Evolutionary conservation across 1,139 yeast genomes (phyloP), one percentile per base, ranked within the genome.

Genomic region (Starmera stellimalicola): DNA sequence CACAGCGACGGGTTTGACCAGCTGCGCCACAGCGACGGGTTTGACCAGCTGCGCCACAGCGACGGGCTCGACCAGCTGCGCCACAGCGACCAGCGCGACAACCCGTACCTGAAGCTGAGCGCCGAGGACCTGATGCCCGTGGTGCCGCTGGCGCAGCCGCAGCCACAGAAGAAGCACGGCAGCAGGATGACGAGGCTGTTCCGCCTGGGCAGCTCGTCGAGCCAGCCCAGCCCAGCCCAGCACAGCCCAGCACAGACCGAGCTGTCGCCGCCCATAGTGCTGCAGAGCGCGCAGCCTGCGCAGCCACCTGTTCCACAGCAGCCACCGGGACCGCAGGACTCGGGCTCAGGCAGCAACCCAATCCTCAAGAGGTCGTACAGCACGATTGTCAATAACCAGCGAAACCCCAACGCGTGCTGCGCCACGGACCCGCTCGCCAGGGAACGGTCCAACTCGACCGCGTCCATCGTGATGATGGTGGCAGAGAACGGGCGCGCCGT

Each of bases 401-500:
- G 37, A 15, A 32, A 32, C 11, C 32, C 33, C 14, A 25, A 18
- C 25, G n/a, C 23, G 10, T 28, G 12, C 11, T 19, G 16, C 8
- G 16, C 27, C n/a, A 7, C 27, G 3, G 8, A 7, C 10, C 14
- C 14, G 2, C 19, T 17, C 16, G 12, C 2, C 9, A 16, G 39
- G 9, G 38, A 37, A 16, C 36, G 44, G 27, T 41, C 47, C 9
- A 29, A 33, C 18, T 42, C 45, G 5, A 30, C 38, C n/a, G 32
- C 44, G 4, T 41, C 47, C 3, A 30, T 43, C 5, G 40, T 43
- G 9, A 46, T 50, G 52, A 44, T 48, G 3, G 43, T 50, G 7
- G 45, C 51, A 4, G 48, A 48, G 4, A 41, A 41, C 18, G 54
- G 54, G 3, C 34, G 51, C 20, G 54, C 54, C 3, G 39, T 50